phyloP scores from a whole-genome alignment of 2,329 filamentous ascomycete genomes.

The Stachybotrys chartarum region DNA sequence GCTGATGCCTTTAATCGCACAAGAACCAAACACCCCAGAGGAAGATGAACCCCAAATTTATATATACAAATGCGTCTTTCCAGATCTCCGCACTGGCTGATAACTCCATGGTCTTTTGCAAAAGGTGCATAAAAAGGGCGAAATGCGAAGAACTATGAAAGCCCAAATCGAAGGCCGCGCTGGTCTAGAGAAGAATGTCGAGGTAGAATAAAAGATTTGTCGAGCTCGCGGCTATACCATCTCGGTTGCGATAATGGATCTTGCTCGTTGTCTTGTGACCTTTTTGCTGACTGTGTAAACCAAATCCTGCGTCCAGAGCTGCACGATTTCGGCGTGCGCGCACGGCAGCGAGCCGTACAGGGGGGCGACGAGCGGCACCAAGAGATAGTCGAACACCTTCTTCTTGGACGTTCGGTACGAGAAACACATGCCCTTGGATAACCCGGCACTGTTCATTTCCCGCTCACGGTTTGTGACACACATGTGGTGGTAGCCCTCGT shows the following conservation, averaged over 20 bases:
- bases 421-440: slow-evolving; percentile 60
- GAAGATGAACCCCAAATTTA: slow-evolving; percentile 30
- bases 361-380: slow-evolving; percentile 61
- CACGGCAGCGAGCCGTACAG: slow-evolving; percentile 62
- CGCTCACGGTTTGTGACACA: slow-evolving; percentile 53
- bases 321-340: slow-evolving; percentile 59
- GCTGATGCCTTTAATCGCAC: slow-evolving; percentile 34
- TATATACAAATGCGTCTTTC: slow-evolving; percentile 35
- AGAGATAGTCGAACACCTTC: slow-evolving; percentile 55
- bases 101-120: background rate
- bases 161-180: background rate
- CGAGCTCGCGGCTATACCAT: slow-evolving; percentile 29
- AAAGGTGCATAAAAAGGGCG: slow-evolving; percentile 8
- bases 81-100: background rate
- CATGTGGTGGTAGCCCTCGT: slow-evolving; percentile 59
- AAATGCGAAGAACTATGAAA: background rate
- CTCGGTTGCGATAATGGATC: slow-evolving; percentile 33
- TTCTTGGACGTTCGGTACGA: slow-evolving; percentile 47
- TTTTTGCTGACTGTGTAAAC: slow-evolving; percentile 70
- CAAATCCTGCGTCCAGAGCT: slow-evolving; percentile 63
- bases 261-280: slow-evolving; percentile 44
- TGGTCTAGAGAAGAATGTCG: background rate
- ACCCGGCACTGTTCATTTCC: slow-evolving; percentile 59
- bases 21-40: slow-evolving; percentile 32
- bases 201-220: background rate